Base-by-base conservation (phyloP, 345 rosid species). In the Linum tenue region DNA sequence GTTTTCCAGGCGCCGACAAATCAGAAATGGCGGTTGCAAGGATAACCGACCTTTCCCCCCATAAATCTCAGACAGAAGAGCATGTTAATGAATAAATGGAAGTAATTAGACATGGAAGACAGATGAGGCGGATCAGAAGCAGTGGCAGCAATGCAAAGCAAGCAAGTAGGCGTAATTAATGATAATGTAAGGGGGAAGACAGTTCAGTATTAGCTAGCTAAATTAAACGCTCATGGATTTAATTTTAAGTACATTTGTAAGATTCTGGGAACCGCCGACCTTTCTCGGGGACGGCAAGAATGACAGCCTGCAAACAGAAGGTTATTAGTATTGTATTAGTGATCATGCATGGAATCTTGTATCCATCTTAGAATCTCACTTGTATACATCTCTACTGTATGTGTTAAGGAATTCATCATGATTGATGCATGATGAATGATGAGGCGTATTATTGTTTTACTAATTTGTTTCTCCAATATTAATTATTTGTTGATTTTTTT, bases 261-360 rank as follows among this genome's bases (percentile, higher is more conserved):
- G 78, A 79, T 78, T 75, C 69, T 62, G 8, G 37, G 55, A 43
- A 70, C 85, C 77, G 72, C 86, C 77, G 78, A 79, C 85, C 68
- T 69, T 66, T 79, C 69, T 84, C 12, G 84, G 85, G 79, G 31
- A 79, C 77, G 10, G 39, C 78, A 69, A 65, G 79, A 76, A 63
- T 76, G 86, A 84, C 91, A 82, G 83, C 83, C 72, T 48, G 70
- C 76, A 14, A 71, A 62, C 83, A 85, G 80, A 65, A 64, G 59
- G 43, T 36, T 67, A 83, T 68, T 62, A 65, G 74, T 72, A 75
- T 77, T 83, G 50, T 43, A 43, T 43, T 43, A 43, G 3, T 11
- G 9, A 3, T 9, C 53, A 48, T 48, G 53, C 53, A 48, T 48
- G 53, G 53, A 48, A 48, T 48, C 53, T 48, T 48, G 53, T 48